phyloP scores from a whole-genome alignment of 495 filamentous ascomycete species.

The Pyronema domesticum region DNA sequence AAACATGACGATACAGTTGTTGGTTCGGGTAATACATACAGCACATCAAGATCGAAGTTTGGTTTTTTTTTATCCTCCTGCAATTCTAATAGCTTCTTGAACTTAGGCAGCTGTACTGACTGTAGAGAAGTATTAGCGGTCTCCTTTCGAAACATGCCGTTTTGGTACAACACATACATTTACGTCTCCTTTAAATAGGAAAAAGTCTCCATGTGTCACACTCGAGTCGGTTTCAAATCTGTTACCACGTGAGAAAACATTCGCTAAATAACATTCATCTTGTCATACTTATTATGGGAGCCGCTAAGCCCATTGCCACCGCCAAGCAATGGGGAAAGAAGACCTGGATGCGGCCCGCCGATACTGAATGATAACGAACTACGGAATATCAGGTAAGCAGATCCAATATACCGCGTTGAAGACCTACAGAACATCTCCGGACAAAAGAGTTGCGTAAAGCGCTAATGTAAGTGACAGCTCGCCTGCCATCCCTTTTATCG shows the following conservation, averaged over 20 bases:
- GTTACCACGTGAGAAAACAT: not conserved
- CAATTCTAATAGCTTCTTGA: not conserved
- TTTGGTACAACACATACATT: not conserved
- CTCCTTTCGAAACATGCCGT: not conserved
- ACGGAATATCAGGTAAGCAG: not conserved
- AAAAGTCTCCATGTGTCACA: conserved; percentile 36
- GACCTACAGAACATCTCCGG: conserved; percentile 20
- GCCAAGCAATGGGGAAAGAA: not conserved
- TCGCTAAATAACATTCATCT: not conserved
- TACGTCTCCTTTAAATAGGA: conserved; percentile 20
- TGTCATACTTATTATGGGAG: conserved; percentile 35
- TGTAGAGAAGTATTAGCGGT: not conserved
- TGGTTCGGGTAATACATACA: not conserved
- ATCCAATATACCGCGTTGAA: not conserved
- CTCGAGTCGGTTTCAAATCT: conserved; percentile 35
- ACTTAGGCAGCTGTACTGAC: not conserved
- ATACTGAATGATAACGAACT: conserved; percentile 2
- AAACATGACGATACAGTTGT: not conserved
- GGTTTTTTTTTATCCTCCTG: not conserved
- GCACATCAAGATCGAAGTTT: not conserved
- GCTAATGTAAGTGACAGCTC: conserved; percentile 27
- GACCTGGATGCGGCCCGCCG: not conserved
- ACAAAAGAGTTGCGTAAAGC: conserved; percentile 25
- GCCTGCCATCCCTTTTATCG: conserved; percentile 19
- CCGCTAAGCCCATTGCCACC: conserved; percentile 25